Percentiles rank a stretch among this genome's conserved stretches.
Conservation (phyloP, 768 basidiomycete genomes). For the Rickenella mellea region DNA sequence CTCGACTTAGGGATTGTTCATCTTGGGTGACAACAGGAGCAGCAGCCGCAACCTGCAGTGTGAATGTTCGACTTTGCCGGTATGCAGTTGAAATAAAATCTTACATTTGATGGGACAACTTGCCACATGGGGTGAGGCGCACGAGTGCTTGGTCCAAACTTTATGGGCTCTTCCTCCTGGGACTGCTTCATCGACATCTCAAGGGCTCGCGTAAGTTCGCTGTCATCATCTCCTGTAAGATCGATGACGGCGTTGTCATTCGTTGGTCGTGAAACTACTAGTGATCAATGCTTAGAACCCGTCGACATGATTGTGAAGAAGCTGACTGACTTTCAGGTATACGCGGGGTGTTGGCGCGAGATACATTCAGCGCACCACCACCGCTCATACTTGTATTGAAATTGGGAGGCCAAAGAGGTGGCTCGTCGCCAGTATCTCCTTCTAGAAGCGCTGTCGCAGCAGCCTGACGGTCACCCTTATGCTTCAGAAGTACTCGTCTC, state of each 20-base stretch:
- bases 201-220: slow-evolving; percentile 39
- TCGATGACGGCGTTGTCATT: slow-evolving; percentile 35
- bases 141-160: slow-evolving; percentile 52
- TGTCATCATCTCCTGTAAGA: slow-evolving; percentile 50
- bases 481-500: slow-evolving; percentile 48
- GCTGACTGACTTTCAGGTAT: slow-evolving; percentile 17
- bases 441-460: slow-evolving; percentile 44
- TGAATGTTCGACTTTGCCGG: background rate
- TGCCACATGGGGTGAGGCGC: slow-evolving; percentile 62
- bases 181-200: slow-evolving; percentile 41
- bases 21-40: slow-evolving; percentile 30
- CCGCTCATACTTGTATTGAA: slow-evolving; percentile 1
- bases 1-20: slow-evolving; percentile 56
- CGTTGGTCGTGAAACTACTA: slow-evolving; percentile 17
- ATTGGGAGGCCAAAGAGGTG: slow-evolving; percentile 3
- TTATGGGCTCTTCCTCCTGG: slow-evolving; percentile 17
- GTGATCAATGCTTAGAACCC: background rate
- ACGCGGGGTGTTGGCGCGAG: slow-evolving; percentile 12
- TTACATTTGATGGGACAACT: slow-evolving; percentile 59
- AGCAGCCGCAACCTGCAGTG: slow-evolving; percentile 22
- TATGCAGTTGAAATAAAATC: slow-evolving; percentile 5
- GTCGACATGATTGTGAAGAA: background rate
- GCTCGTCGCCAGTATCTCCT: slow-evolving; percentile 14
- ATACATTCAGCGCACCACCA: slow-evolving; percentile 2
- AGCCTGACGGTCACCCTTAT: slow-evolving; percentile 47